Percentiles rank a stretch among this genome's conserved stretches.
Evolutionary conservation across 1,284 basidiomycete species (phyloP).

Genomic region (Pseudozyma hubeiensis): DNA sequence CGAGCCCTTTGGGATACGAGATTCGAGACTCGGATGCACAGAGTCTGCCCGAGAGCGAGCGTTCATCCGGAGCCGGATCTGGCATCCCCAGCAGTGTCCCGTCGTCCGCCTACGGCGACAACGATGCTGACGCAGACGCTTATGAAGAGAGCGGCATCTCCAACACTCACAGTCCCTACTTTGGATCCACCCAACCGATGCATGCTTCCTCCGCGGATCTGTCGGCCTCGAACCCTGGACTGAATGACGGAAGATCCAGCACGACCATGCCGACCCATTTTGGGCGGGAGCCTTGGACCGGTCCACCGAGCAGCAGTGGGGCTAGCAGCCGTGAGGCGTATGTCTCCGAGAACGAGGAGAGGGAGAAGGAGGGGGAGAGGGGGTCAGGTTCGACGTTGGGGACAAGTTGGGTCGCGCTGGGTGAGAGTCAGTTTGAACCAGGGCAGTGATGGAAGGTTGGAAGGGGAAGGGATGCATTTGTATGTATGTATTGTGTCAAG

Average conservation of each 20-base stretch:
- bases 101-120: conserved; percentile 47
- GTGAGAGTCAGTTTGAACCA: conserved; percentile 22
- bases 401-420: conserved; percentile 50
- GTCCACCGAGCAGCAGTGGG: conserved; percentile 28
- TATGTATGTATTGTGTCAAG: not conserved
- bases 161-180: conserved; percentile 38
- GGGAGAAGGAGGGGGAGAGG: conserved; percentile 8
- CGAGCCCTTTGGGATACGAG: conserved; percentile 31
- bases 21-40: conserved; percentile 44
- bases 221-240: conserved; percentile 13
- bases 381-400: conserved; percentile 43
- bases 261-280: not conserved
- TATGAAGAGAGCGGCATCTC: conserved; percentile 29
- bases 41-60: conserved; percentile 46
- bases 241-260: conserved; percentile 4
- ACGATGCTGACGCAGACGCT: conserved; percentile 37
- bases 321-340: conserved; percentile 24
- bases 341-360: conserved; percentile 31
- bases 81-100: conserved; percentile 57
- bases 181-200: conserved; percentile 22
- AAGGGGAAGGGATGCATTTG: not conserved
- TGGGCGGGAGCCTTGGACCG: conserved; percentile 32
- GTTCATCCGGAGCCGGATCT: conserved; percentile 43
- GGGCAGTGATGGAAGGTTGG: not conserved
- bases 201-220: conserved; percentile 17